A percentile compares a stretch with the other conserved stretches of the same genome.
phyloP scores from a whole-genome alignment of 2,329 filamentous ascomycete species.

The Penicillium sclerotigenum region DNA sequence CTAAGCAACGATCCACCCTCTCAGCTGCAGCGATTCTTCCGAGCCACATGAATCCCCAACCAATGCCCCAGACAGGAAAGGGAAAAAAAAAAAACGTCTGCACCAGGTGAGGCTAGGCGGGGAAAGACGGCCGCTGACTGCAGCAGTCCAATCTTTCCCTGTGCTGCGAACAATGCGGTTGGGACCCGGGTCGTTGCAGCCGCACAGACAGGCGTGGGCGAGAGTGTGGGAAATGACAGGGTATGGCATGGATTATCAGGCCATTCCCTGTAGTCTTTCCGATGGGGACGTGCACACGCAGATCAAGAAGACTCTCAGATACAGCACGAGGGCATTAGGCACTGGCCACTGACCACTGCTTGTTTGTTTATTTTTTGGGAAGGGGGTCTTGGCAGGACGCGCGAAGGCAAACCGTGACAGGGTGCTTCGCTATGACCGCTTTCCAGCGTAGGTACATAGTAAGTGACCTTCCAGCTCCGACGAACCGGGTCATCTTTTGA shows the following conservation, averaged over 20 bases:
- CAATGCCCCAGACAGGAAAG: neutral
- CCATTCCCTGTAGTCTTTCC: neutral
- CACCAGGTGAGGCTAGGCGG: neutral
- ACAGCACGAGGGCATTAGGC: neutral
- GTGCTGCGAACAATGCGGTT: slow-evolving; percentile 1
- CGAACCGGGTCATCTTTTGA: slow-evolving; percentile 3
- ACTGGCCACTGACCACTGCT: neutral
- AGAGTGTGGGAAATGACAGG: neutral
- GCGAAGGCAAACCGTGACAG: neutral
- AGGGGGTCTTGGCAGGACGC: neutral
- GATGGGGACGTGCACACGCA: neutral
- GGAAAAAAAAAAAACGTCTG: neutral
- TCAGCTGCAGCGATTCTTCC: slow-evolving; percentile 15
- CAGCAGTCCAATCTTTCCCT: neutral
- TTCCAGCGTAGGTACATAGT: neutral
- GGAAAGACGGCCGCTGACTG: neutral
- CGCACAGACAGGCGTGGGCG: slow-evolving; percentile 7
- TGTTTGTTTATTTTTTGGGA: slow-evolving; percentile 1
- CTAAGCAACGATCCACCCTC: slow-evolving; percentile 10
- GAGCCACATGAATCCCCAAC: slow-evolving; percentile 4
- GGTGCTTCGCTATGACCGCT: slow-evolving; percentile 3
- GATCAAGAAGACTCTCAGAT: neutral
- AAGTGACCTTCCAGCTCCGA: neutral
- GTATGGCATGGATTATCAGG: neutral
- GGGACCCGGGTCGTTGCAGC: slow-evolving; percentile 1